phyloP scores from a whole-genome alignment of 768 basidiomycete species.

The Suillus placidus region DNA sequence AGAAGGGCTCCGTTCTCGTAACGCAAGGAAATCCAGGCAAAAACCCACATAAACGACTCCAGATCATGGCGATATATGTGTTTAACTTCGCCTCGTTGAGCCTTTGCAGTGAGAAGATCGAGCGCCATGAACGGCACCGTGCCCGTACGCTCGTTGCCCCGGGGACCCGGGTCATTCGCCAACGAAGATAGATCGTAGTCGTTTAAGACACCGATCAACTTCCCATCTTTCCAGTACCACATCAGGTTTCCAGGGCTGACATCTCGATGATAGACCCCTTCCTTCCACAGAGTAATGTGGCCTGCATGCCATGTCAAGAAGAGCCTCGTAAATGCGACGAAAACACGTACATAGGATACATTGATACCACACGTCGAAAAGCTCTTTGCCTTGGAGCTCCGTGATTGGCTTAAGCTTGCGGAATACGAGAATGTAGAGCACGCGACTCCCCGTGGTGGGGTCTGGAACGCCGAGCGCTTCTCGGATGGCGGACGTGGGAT shows the following conservation, averaged over 20 bases:
- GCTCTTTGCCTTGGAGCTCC: not conserved
- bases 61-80: too few relatives aligned
- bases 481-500: not conserved
- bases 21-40: too few relatives aligned
- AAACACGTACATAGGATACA: not conserved
- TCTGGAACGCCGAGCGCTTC: not conserved
- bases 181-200: slow-evolving; percentile 18
- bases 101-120: too few relatives aligned
- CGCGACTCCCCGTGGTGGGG: not conserved
- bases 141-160: not conserved
- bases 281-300: too few relatives aligned
- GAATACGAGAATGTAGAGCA: slow-evolving; percentile 2
- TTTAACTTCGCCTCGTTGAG: too few relatives aligned
- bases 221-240: slow-evolving; percentile 3
- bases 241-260: slow-evolving; percentile 14
- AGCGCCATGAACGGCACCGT: too few relatives aligned
- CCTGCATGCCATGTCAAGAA: not conserved
- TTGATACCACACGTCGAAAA: not conserved
- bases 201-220: slow-evolving; percentile 17
- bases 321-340: too few relatives aligned
- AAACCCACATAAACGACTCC: too few relatives aligned
- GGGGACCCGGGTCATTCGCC: not conserved
- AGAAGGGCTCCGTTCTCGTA: too few relatives aligned
- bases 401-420: not conserved
- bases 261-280: too few relatives aligned